These are phyloP conservation scores for Dentipellis sp. DNA, from an alignment of 768 basidiomycete species.

Conservation along the genomic window DNA sequence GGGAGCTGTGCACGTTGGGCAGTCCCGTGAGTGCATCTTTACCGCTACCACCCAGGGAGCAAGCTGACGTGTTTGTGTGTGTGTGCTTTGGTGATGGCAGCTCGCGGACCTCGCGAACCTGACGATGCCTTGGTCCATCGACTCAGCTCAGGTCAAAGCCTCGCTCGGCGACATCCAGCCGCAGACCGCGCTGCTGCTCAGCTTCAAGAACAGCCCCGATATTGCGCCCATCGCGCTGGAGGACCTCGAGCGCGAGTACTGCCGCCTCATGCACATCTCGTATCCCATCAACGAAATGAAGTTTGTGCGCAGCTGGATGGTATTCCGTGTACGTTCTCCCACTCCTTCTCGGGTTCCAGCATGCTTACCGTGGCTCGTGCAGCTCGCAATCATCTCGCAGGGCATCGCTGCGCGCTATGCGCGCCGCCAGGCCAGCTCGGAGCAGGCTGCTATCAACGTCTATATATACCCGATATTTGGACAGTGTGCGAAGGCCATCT, in stretches of 20 bases:
- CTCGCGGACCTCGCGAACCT: constrained; percentile 88
- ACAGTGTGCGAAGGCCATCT: constrained; percentile 44
- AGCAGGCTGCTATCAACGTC: constrained; percentile 44
- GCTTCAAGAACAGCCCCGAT: constrained; percentile 53
- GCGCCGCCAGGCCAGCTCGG: constrained; percentile 83
- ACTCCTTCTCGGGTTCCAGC: background rate
- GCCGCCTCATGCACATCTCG: constrained; percentile 48
- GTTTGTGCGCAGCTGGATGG: constrained; percentile 81
- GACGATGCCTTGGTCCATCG: constrained; percentile 74
- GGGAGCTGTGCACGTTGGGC: constrained; percentile 95
- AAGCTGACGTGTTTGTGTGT: background rate
- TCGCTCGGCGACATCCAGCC: constrained; percentile 6
- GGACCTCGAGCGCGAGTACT: constrained; percentile 77
- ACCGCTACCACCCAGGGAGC: background rate
- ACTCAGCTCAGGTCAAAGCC: constrained; percentile 29
- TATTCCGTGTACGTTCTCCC: constrained; percentile 53
- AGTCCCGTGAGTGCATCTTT: constrained; percentile 57
- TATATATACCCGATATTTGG: constrained; percentile 54
- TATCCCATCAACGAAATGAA: constrained; percentile 75
- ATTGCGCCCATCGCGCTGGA: constrained; percentile 57
- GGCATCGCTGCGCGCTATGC: constrained; percentile 86
- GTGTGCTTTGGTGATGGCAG: constrained; percentile 22
- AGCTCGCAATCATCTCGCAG: constrained; percentile 78
- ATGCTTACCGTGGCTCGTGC: constrained; percentile 12
- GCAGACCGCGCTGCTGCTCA: constrained; percentile 27